Evolutionary conservation across 345 rosid genomes (phyloP), one percentile per base, ranked within the genome.

Genomic region (Eutrema heterophyllum): DNA sequence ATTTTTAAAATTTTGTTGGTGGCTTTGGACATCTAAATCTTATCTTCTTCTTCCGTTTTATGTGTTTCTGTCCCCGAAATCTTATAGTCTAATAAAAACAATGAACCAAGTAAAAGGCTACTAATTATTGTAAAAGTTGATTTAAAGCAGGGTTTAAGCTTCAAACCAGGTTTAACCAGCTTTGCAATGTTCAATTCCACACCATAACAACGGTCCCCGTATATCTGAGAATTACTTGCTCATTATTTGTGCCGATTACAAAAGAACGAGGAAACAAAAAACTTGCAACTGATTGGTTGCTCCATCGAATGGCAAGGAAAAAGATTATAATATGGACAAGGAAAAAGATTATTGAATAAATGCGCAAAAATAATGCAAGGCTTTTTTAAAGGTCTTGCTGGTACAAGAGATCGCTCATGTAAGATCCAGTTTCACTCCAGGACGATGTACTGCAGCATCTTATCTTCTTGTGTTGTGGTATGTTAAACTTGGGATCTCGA

Each of bases 391-490:
- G 78, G 36, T 65, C 78, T 67, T 74, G 74, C 44, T 68, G 74
- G 64, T 75, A 61, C 3, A 68, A 41, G 64, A 75, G 9, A 32
- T 76, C 67, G 32, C 26, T 70, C 54, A 58, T 64, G 72, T 77
- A 64, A 64, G 72, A 77, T 64, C 76, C 76, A 56, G 62, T 70
- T 66, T 77, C 80, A 56, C 72, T 77, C 76, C 76, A 77, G 57
- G 80, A 70, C 21, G 80, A 77, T 54, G 67, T 45, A 46, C 78
- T 68, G 72, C 85, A 79, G 72, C 88, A 83, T 81, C 87, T 90
- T 81, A 83, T 87, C 86, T 86, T 91, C 96, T 88, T 91, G 43
- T 89, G 87, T 46, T 89, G 84, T 3, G 91, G 90, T 15, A 83
- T 72, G 70, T 82, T 88, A 53, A 92, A 86, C 84, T 83, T 87